Conservation (phyloP, 306 rosid species). For the Gastrolobium villosum region DNA sequence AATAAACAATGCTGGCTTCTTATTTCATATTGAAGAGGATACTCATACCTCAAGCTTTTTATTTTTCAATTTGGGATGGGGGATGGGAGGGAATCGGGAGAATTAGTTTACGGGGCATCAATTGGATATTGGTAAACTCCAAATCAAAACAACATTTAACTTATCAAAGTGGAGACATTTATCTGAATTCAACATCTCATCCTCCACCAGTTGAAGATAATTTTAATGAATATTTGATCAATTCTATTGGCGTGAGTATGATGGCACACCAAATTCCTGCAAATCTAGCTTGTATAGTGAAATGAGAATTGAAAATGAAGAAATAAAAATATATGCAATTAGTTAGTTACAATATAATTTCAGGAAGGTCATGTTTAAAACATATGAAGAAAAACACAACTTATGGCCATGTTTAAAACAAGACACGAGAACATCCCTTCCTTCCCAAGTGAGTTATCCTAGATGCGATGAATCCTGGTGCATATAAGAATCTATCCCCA, state of each 20-base stretch:
- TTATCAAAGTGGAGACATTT: conserved; percentile 6
- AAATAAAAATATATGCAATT: no score
- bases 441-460: no score
- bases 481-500: no score
- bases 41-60: conserved; percentile 3
- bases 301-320: no score
- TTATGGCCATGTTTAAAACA: no score
- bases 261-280: no score
- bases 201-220: conserved; percentile 21
- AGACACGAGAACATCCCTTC: no score
- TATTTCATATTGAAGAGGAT: conserved; percentile 6
- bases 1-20: not conserved
- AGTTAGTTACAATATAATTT: no score
- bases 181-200: conserved; percentile 16
- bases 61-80: not conserved
- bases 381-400: no score
- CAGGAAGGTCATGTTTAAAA: no score
- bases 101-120: conserved; percentile 15
- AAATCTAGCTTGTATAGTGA: no score
- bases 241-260: not conserved
- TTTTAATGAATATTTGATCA: conserved; percentile 34
- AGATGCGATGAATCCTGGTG: no score
- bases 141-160: conserved; percentile 8
- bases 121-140: conserved; percentile 6
- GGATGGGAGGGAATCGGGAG: not conserved